Evolutionary conservation across 129 eudicot genomes (phyloP).

Genomic region (sunflower (Helianthus annuus)): DNA sequence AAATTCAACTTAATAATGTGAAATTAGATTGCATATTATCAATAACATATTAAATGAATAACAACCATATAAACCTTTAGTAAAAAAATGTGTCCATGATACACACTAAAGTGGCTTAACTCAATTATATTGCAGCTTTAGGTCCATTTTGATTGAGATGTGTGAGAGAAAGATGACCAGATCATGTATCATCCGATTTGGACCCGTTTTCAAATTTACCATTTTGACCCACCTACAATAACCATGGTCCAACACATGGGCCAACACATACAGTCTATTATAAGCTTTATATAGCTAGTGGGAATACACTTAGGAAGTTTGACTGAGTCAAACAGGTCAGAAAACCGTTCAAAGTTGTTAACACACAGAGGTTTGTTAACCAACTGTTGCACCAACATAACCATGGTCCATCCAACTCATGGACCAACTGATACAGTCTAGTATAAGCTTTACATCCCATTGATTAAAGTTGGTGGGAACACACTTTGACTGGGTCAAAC

Average conservation of each 20-base stretch:
- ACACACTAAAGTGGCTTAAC: no score
- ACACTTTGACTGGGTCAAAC: slow-evolving; percentile 42
- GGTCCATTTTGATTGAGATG: slow-evolving; percentile 16
- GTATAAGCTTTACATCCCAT: slow-evolving; percentile 35
- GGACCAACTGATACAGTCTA: slow-evolving; percentile 35
- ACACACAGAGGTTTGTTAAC: no score
- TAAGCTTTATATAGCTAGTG: no score
- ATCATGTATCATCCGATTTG: background rate
- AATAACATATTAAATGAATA: no score
- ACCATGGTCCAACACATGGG: background rate
- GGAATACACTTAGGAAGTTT: no score
- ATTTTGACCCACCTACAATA: background rate
- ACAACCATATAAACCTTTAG: no score
- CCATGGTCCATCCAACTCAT: slow-evolving; percentile 36
- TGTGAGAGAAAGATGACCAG: slow-evolving; percentile 10
- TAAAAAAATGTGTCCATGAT: no score
- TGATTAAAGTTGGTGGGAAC: slow-evolving; percentile 40
- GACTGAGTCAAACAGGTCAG: no score
- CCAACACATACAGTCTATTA: background rate
- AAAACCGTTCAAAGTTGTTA: no score
- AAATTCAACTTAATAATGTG: no score
- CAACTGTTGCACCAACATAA: background rate
- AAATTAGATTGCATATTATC: no score
- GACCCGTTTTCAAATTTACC: background rate
- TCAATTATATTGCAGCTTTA: background rate